phyloP scores from a whole-genome alignment of 2,329 filamentous ascomycete species.

The Alternaria triticina region DNA sequence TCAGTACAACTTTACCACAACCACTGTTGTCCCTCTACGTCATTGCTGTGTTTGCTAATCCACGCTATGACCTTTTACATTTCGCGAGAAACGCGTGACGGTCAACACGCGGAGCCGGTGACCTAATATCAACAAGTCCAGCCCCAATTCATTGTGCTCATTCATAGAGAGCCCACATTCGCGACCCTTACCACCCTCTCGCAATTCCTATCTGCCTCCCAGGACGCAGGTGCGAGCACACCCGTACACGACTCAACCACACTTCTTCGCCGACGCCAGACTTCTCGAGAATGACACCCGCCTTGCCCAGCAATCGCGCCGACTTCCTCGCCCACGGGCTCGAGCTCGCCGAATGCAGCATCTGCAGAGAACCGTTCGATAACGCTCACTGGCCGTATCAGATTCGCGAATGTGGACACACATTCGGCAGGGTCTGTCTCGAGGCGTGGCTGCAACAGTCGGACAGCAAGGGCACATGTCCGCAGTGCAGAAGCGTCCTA shows the following conservation, averaged over 20 bases:
- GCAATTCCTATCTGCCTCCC: fast-evolving
- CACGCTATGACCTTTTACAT: background rate
- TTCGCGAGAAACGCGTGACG: background rate
- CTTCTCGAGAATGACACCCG: fast-evolving
- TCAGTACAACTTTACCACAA: background rate
- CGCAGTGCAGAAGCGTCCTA: background rate
- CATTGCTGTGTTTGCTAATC: background rate
- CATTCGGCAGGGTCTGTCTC: background rate
- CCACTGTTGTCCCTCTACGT: background rate
- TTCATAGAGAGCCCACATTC: fast-evolving
- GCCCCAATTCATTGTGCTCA: too few relatives aligned
- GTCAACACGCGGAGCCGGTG: background rate
- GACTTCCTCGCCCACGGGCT: background rate
- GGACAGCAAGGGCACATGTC: background rate
- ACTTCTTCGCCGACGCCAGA: background rate
- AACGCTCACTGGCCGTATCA: background rate
- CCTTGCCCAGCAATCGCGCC: background rate
- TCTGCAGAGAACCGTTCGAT: background rate
- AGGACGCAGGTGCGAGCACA: background rate
- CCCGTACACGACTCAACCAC: background rate
- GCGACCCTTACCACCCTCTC: background rate
- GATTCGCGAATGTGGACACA: background rate
- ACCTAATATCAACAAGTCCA: background rate
- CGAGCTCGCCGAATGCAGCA: background rate
- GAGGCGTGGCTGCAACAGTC: background rate